Evolutionary conservation across 2,329 filamentous ascomycete species (phyloP).

Genomic region (Hyphodiscus sp.): DNA sequence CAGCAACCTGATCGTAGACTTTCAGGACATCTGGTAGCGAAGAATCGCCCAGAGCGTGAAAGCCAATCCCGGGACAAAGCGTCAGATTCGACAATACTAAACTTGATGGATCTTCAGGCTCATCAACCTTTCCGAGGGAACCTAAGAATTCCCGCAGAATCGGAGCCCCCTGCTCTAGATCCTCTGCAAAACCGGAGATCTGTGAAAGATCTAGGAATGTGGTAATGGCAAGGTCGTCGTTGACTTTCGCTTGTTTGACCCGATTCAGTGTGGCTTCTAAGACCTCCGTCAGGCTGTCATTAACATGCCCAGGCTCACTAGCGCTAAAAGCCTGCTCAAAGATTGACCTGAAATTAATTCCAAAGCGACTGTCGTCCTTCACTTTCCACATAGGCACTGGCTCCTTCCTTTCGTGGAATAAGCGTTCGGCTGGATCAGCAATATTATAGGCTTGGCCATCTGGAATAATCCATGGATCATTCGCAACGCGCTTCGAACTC

Average conservation of each 20-base stretch:
- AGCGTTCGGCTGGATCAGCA: not conserved
- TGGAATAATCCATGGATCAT: slow-evolving; percentile 25
- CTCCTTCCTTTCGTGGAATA: not conserved
- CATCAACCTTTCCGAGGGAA: slow-evolving; percentile 11
- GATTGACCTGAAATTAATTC: slow-evolving; percentile 17
- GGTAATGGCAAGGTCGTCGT: slow-evolving; percentile 7
- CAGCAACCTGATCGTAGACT: slow-evolving; percentile 27
- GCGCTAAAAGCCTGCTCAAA: not conserved
- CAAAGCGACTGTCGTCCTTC: slow-evolving; percentile 11
- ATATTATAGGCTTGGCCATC: slow-evolving; percentile 12
- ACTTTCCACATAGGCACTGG: not conserved
- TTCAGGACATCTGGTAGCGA: slow-evolving; percentile 16
- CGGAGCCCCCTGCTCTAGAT: slow-evolving; percentile 21
- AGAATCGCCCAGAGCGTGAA: slow-evolving; percentile 1
- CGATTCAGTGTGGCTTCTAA: slow-evolving; percentile 5
- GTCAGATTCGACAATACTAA: slow-evolving; percentile 19
- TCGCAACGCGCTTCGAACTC: slow-evolving; percentile 2
- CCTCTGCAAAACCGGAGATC: slow-evolving; percentile 14
- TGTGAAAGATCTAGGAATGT: slow-evolving; percentile 21
- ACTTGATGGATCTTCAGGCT: slow-evolving; percentile 7
- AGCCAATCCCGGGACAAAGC: slow-evolving; percentile 8
- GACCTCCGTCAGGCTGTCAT: slow-evolving; percentile 2
- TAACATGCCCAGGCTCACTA: not conserved
- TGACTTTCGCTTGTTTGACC: slow-evolving; percentile 11
- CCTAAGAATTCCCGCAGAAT: slow-evolving; percentile 19